Evolutionary conservation across 495 filamentous ascomycete species (phyloP).

Genomic region (Aspergillus steynii): DNA sequence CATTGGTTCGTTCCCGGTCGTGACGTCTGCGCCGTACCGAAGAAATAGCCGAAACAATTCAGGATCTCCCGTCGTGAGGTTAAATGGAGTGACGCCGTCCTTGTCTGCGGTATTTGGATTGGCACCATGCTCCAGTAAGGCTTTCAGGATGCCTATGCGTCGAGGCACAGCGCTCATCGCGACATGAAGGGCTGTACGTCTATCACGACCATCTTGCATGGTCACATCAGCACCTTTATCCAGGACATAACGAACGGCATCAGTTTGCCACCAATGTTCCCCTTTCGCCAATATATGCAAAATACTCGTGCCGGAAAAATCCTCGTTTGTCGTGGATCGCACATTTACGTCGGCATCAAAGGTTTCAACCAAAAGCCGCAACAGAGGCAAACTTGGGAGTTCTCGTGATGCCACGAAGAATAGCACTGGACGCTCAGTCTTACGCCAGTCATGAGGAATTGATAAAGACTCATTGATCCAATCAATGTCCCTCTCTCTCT

Average conservation of each 20-base stretch:
- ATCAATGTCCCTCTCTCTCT: neutral
- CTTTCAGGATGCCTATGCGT: neutral
- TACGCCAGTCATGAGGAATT: neutral
- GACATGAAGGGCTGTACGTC: conserved; percentile 2
- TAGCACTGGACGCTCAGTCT: neutral
- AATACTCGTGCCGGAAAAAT: neutral
- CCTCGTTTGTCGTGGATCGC: neutral
- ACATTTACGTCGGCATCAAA: conserved; percentile 4
- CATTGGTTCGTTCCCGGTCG: neutral
- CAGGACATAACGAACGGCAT: conserved; percentile 2
- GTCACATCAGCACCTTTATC: neutral
- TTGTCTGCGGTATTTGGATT: neutral
- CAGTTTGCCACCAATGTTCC: conserved; percentile 5
- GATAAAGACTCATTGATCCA: neutral
- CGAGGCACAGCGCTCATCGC: neutral
- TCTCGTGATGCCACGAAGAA: neutral
- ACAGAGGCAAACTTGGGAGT: neutral
- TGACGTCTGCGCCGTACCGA: neutral
- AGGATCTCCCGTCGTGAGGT: neutral
- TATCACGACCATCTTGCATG: neutral
- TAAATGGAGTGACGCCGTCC: conserved; percentile 3
- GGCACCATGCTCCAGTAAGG: conserved; percentile 4
- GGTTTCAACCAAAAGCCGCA: neutral
- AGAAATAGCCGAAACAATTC: neutral
- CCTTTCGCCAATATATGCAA: conserved; percentile 1